Evolutionary conservation across 2,329 filamentous ascomycete genomes (phyloP), one percentile per base, ranked within the genome.

Genomic region (Aspergillus spinulosporus): DNA sequence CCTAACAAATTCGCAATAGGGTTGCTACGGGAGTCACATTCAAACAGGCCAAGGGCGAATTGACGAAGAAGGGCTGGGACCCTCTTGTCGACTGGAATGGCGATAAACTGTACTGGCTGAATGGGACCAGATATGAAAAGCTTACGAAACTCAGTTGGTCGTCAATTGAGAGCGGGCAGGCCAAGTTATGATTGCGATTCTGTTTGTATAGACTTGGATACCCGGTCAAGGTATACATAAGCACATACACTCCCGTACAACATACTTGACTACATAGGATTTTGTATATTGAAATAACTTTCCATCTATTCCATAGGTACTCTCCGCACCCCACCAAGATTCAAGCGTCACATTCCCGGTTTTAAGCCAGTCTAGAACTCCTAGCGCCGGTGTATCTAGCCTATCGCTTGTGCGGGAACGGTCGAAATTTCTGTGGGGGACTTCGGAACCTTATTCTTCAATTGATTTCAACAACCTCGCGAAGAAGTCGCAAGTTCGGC

Each of bases 1-100:
- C 44, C 49, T 57, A 55, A 52, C 29, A 2, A 39, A 28, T 21
- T 2, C 3, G 4, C 34, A n/a, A 14, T 40, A 74, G 72, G 52
- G 77, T 79, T 51, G 72, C 74, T 56, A 75, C 75, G 1, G 76
- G 75, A 44, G 78, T 75, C n/a, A 80, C 78, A 4, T 80, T 80
- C 68, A 81, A 80, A 60, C 78, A 80, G 59, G 74, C 75, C 2
- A 80, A 80, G 62, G 71, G 69, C 5, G 75, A 76, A 7, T 59
- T 80, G 28, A 64, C 72, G 28, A 76, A 76, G 60, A 76, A 75
- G 51, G 66, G 68, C 12, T 79, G 77, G 78, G 66, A 71, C 52
- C 70, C 70, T 7, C 64, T 63, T 5, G 60, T 59, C 1, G 68
- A 71, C 31, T 66, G 63, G 34, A 66, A 63, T 1, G 71, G 66